Evolutionary conservation across 106 monocot genomes (phyloP), one percentile per base, ranked within the genome.

Genomic region (Chionographis japonica): DNA sequence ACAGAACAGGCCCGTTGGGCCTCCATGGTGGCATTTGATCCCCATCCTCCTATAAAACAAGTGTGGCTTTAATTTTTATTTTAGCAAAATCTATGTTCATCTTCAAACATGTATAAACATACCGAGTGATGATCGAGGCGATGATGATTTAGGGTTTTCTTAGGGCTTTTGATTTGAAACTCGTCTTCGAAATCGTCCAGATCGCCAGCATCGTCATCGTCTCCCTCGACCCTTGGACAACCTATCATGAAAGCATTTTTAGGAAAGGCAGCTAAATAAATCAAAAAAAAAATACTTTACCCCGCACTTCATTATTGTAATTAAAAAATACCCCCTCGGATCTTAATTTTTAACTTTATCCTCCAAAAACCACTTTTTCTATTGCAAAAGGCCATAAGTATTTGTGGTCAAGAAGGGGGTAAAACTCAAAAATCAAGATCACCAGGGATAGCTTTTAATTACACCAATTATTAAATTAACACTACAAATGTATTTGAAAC

Each of bases 111-210:
- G 12, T 6, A 35, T 38, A n/a, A 18, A 63, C 6, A 56, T 81
- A 84, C 88, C 72, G 81, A 81, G 50, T 74, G 64, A 13, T 53
- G 37, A 60, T 84, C 88, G 39, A 74, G 54, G 38, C 41, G 56
- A 37, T 59, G 62, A 27, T 67, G 56, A 40, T 78, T 79, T 9
- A 68, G 42, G 4, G 43, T 50, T 69, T 64, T 73, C 27, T 73
- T 76, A 4, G 75, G 78, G 60, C 78, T 83, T 72, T 88, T 91
- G 18, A 66, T 68, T 51, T 74, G 85, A 67, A 86, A 73, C 65
- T 88, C 88, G 18, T 84, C 81, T 36, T 88, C 88, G 15, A 86
- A 79, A 50, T 86, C 88, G 35, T 89, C 86, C 60, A 79, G 60
- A 6, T 91, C 88, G 3, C 42, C 66, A 4, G 53, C 84, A 37